A percentile compares a stretch with the other conserved stretches of the same genome.
Evolutionary conservation across 108 stramenopile genomes (phyloP).

Genomic region (Mayamaea pseudoterrestris): DNA sequence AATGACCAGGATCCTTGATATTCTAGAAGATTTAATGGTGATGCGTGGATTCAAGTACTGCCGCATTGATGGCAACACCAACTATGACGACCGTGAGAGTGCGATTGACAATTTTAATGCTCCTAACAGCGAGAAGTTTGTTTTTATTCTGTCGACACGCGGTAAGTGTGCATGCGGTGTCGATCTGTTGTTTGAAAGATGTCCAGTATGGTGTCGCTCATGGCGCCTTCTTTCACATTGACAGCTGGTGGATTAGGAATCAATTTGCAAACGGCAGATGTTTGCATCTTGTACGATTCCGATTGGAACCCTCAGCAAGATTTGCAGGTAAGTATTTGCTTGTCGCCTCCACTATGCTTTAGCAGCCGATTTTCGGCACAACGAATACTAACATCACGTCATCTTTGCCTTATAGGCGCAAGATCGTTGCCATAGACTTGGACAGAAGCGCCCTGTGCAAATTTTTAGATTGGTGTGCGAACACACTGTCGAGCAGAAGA

Average conservation of each 20-base stretch:
- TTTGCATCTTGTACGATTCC: constrained; percentile 86
- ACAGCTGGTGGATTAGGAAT: constrained; percentile 82
- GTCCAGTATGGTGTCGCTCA: not conserved
- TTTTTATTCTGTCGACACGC: constrained; percentile 81
- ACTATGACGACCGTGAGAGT: constrained; percentile 86
- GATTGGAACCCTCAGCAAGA: constrained; percentile 67
- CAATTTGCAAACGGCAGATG: constrained; percentile 91
- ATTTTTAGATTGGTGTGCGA: constrained; percentile 96
- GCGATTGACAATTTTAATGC: constrained; percentile 89
- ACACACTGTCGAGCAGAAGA: constrained; percentile 97
- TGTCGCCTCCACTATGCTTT: no score
- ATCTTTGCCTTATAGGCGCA: no score
- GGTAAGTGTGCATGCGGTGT: constrained; percentile 34
- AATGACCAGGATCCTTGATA: constrained; percentile 94
- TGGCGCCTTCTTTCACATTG: not conserved
- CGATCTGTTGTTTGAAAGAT: not conserved
- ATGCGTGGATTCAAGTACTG: constrained; percentile 83
- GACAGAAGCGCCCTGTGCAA: constrained; percentile 93
- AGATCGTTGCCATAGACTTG: constrained; percentile 96
- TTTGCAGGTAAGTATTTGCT: no score
- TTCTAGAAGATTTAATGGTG: constrained; percentile 87
- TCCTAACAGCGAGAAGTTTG: constrained; percentile 75
- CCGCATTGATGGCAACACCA: constrained; percentile 96
- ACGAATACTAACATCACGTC: no score
- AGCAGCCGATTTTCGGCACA: no score